Percentiles rank a stretch among this genome's conserved stretches.
phyloP scores from a whole-genome alignment of 2,329 filamentous ascomycete species.

The Colletotrichum sp. region DNA sequence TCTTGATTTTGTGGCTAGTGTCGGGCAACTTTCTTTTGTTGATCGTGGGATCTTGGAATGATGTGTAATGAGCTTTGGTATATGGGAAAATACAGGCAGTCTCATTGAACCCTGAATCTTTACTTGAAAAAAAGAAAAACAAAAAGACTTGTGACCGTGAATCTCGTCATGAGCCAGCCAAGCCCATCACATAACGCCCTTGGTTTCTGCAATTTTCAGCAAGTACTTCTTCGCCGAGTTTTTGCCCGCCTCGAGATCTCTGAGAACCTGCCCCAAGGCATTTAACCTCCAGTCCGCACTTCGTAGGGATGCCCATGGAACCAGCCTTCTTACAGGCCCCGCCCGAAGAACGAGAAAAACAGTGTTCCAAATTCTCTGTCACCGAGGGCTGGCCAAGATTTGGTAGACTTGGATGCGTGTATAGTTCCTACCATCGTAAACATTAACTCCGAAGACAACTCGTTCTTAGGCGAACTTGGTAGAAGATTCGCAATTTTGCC shows the following conservation, averaged over 20 bases:
- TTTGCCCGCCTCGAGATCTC: neutral
- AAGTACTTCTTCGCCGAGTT: neutral
- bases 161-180: fast-evolving
- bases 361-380: too few species aligned
- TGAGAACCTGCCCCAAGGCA: neutral
- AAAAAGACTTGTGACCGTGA: neutral
- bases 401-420: fast-evolving
- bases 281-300: too few species aligned
- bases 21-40: neutral
- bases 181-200: neutral
- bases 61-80: neutral
- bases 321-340: too few species aligned
- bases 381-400: too few species aligned
- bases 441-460: too few species aligned
- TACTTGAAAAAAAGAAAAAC: too few species aligned
- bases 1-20: neutral
- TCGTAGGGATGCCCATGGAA: too few species aligned
- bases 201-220: neutral
- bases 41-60: neutral
- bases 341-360: too few species aligned
- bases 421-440: too few species aligned
- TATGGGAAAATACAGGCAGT: neutral
- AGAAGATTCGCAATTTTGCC: too few species aligned
- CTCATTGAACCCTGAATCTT: too few species aligned
- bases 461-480: too few species aligned